Percentiles rank a stretch among this genome's conserved stretches.
Conservation (phyloP, 257 asterid species). For the Misopates orontium region DNA sequence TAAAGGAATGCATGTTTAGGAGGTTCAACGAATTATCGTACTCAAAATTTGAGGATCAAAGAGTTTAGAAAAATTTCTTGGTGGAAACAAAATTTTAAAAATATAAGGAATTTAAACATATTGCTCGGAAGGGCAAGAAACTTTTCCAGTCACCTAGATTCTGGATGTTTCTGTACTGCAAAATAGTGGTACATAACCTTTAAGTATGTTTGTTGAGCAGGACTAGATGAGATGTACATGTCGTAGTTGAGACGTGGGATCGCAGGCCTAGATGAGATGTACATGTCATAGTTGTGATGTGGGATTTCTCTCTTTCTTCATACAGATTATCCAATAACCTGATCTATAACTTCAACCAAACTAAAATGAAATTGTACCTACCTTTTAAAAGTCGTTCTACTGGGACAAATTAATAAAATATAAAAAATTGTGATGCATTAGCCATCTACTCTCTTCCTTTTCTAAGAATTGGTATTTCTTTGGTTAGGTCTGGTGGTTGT, state of each 20-base stretch:
- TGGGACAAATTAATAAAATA: neutral
- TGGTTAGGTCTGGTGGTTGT: conserved; percentile 74
- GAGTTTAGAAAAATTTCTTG: no score
- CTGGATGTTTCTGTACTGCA: no score
- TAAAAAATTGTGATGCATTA: neutral
- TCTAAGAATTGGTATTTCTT: conserved; percentile 18
- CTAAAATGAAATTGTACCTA: neutral
- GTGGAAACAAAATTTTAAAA: no score
- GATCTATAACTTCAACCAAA: neutral
- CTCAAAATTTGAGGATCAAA: no score
- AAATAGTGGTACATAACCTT: neutral
- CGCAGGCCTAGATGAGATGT: no score
- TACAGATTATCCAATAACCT: neutral
- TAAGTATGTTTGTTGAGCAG: neutral
- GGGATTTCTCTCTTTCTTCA: neutral
- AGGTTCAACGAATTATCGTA: no score
- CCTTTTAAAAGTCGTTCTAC: conserved; percentile 3
- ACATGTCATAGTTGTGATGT: neutral
- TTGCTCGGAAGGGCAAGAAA: no score
- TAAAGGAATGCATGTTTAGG: no score
- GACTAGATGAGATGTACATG: neutral
- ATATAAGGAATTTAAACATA: no score
- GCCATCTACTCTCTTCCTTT: neutral
- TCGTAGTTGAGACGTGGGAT: no score
- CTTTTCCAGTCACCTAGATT: no score